phyloP scores from a whole-genome alignment of 192 early-diverging fungal genomes.

The Pilobolus umbonatus region DNA sequence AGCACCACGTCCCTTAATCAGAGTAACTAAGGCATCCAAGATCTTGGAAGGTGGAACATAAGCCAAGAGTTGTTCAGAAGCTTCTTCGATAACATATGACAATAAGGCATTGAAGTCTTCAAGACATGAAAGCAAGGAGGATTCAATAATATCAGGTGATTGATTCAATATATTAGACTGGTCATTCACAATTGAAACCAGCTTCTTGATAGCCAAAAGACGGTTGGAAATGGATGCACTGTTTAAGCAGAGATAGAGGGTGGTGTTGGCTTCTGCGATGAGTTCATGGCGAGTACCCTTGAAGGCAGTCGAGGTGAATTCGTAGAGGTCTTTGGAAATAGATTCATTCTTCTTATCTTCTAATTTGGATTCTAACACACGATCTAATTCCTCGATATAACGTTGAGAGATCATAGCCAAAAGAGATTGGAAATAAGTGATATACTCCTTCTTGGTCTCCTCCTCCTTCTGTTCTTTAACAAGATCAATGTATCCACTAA shows the following conservation, averaged over 20 bases:
- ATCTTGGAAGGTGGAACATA: slow-evolving; percentile 21
- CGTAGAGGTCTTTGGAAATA: slow-evolving; percentile 41
- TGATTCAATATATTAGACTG: slow-evolving; percentile 26
- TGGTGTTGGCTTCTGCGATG: slow-evolving; percentile 67
- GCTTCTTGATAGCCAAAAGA: slow-evolving; percentile 61
- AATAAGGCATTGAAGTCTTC: slow-evolving; percentile 26
- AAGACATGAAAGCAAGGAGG: slow-evolving; percentile 35
- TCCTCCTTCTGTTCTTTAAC: slow-evolving; percentile 1
- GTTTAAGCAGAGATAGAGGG: slow-evolving; percentile 76
- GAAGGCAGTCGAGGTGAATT: slow-evolving; percentile 51
- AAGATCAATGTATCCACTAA: slow-evolving; percentile 34
- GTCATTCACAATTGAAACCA: slow-evolving; percentile 50
- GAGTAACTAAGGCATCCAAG: not conserved
- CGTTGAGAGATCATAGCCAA: slow-evolving; percentile 34
- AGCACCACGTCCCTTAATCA: slow-evolving; percentile 13
- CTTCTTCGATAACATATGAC: slow-evolving; percentile 30
- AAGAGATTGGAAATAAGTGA: slow-evolving; percentile 25
- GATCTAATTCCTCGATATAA: slow-evolving; percentile 41
- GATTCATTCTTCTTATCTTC: slow-evolving; percentile 21
- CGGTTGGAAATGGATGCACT: slow-evolving; percentile 67
- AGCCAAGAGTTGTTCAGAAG: slow-evolving; percentile 33
- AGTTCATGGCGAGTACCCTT: slow-evolving; percentile 57
- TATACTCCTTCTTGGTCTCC: slow-evolving; percentile 16
- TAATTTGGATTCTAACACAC: slow-evolving; percentile 37
- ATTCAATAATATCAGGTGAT: slow-evolving; percentile 22